Evolutionary conservation across 352 stramenopile species (phyloP), one percentile per base, ranked within the genome.

Genomic region (Phytophthora sojae): DNA sequence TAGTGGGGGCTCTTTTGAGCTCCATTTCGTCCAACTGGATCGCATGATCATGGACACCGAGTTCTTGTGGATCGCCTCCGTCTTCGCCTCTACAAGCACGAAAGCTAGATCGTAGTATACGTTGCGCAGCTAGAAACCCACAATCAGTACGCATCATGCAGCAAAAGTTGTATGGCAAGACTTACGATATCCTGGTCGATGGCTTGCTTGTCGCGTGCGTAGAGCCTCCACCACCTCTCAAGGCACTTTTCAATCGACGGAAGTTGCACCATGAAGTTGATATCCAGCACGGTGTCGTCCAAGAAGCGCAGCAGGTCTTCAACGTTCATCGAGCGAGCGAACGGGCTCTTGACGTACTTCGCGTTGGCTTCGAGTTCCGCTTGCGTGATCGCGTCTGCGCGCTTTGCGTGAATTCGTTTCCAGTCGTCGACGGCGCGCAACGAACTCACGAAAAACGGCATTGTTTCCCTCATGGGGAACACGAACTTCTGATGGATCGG

Each of bases 231-330:
- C 87, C 87, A 96, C 53, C 82, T 82, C 5, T 87, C 80, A 1
- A 95, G 69, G 52, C 85, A 93, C 55, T 88, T 88, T 37, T 96
- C 86, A 47, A 96, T 95, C 25, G 87, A 95, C 50, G 89, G 89
- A 11, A 96, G 64, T 56, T 92, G 85, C 52, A 91, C 82, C 83
- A 94, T 93, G 42, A 94, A 95, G 56, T 93, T 88, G 51, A 94
- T 92, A 60, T 96, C 87, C 35, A 94, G 55, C 19, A 80, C 75
- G 2, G 86, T 93, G 59, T 94, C 87, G 44, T 92, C 84, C 32
- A 95, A 69, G 57, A 92, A 95, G 2, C 83, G 77, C 55, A 88
- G 29, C 54, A 95, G 61, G 59, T 93, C 86, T 14, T 94, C 83
- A 37, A 92, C 57, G 39, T 82, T 81, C 35, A 82, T 77, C 4